Evolutionary conservation across 2,329 filamentous ascomycete species (phyloP).

Genomic region (Beauveria asiatica): DNA sequence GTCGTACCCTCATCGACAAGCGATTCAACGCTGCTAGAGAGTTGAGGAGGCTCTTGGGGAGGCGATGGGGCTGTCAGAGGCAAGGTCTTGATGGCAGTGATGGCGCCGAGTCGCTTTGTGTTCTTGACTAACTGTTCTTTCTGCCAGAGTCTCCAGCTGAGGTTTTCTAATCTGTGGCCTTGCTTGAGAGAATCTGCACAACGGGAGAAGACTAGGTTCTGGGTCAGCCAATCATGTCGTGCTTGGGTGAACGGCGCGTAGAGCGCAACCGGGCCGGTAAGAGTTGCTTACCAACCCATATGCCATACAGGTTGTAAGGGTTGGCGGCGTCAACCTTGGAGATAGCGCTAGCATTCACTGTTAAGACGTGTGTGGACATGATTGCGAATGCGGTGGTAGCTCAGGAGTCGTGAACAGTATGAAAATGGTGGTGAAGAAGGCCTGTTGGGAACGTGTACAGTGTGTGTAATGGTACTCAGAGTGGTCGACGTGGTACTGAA

Average conservation of each 20-base stretch:
- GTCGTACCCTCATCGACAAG: slow-evolving; percentile 58
- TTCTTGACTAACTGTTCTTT: slow-evolving; percentile 72
- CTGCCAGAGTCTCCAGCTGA: slow-evolving; percentile 94
- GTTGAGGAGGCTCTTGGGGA: slow-evolving; percentile 55
- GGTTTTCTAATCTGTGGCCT: slow-evolving; percentile 83
- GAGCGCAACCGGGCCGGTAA: background rate
- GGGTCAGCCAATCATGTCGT: slow-evolving; percentile 24
- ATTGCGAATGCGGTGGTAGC: too few relatives aligned
- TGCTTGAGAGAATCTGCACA: slow-evolving; percentile 92
- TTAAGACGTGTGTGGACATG: slow-evolving; percentile 63
- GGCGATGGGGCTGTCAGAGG: slow-evolving; percentile 36
- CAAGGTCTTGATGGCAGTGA: slow-evolving; percentile 32
- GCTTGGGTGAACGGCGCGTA: background rate
- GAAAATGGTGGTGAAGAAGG: too few relatives aligned
- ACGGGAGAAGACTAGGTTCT: slow-evolving; percentile 70
- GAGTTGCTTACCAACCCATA: slow-evolving; percentile 78
- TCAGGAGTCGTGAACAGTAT: too few relatives aligned
- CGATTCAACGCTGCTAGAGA: slow-evolving; percentile 74
- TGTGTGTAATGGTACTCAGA: background rate
- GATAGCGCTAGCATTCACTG: slow-evolving; percentile 84
- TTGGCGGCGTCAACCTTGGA: slow-evolving; percentile 92
- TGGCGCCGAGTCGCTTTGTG: slow-evolving; percentile 49
- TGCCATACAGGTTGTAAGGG: slow-evolving; percentile 86
- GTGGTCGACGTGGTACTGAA: background rate
- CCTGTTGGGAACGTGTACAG: background rate